Percentiles rank a stretch among this genome's conserved stretches.
Evolutionary conservation across 1,284 basidiomycete genomes (phyloP).

Genomic region (Fomes fomentarius): DNA sequence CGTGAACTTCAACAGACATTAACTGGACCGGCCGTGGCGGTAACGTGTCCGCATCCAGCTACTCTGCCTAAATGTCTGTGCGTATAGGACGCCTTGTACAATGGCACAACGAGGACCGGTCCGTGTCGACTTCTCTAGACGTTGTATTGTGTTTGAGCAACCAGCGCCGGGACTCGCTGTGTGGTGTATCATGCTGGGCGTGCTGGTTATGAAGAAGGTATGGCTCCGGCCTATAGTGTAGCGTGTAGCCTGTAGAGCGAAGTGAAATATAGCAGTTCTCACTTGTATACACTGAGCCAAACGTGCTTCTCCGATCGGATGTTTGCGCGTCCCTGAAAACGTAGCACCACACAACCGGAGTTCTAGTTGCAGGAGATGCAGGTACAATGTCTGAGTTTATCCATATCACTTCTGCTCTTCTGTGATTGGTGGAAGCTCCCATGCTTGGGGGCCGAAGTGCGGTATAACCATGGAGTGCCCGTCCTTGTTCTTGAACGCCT

Average conservation of each 20-base stretch:
- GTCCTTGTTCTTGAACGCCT: slow-evolving; percentile 74
- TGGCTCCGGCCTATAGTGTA: slow-evolving; percentile 19
- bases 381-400: too few species aligned
- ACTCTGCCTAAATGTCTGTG: slow-evolving; percentile 72
- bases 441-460: slow-evolving; percentile 80
- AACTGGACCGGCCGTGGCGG: slow-evolving; percentile 96
- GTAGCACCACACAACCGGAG: too few species aligned
- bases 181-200: slow-evolving; percentile 12
- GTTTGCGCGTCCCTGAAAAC: too few species aligned
- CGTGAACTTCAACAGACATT: slow-evolving; percentile 54
- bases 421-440: slow-evolving; percentile 84
- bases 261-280: slow-evolving; percentile 1
- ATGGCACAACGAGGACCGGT: background rate
- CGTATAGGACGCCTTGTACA: background rate
- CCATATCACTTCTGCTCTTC: slow-evolving; percentile 32
- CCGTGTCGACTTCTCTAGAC: slow-evolving; percentile 11
- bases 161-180: slow-evolving; percentile 7
- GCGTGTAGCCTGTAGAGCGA: slow-evolving; percentile 20
- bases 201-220: slow-evolving; percentile 7
- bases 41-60: slow-evolving; percentile 90
- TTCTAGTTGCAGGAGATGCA: too few species aligned
- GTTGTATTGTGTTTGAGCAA: slow-evolving; percentile 3
- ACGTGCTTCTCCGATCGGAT: too few species aligned
- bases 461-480: slow-evolving; percentile 76
- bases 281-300: slow-evolving; percentile 7